Evolutionary conservation across 257 asterid genomes (phyloP), one percentile per base, ranked within the genome.

Genomic region (Capsicum pubescens): DNA sequence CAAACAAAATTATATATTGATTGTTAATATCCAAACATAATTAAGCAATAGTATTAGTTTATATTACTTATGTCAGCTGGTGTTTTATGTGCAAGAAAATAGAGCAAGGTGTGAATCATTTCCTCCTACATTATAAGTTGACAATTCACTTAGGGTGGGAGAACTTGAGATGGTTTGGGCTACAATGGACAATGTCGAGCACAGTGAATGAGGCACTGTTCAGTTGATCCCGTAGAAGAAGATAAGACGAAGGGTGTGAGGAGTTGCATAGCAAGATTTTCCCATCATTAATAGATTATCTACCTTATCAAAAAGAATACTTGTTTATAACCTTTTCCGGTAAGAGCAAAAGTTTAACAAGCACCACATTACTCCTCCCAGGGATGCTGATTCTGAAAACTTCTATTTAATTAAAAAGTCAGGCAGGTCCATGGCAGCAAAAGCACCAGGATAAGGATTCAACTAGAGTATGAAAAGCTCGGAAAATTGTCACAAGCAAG

Each of bases 401-500:
- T 32, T 26, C 5, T 21, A 26, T 10, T 26, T 12, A 63, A 63
- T 10, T 35, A 63, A 32, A 11, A 58, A 59, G 58, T 16, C 59
- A 79, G 57, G 42, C 57, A 58, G 17, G 12, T 80, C 19, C 67
- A 17, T 54, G 26, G 44, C 17, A 15, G 17, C 52, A 42, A 39
- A 80, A 16, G 71, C 58, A 80, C 7, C 54, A 56, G 67, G 9
- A 17, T 35, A 59, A 63, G 36, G 70, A 63, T 63, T 63, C 70
- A 26, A 32, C 70, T 21, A 63, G 26, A 63, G 70, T 63, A 26
- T n/a, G 70, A 63, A 63, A 26, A 26, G 44, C 70, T 80, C 35
- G 6, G 39, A 60, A 59, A 80, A 58, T 63, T 26, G 70, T 71
- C 85, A 69, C 9, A 79, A 26, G 46, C 68, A 79, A 61, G 67